A percentile compares a stretch with the other conserved stretches of the same genome.
These are phyloP conservation scores for Camelina laxa DNA, from an alignment of 345 rosid species.

Conservation along the genomic window DNA sequence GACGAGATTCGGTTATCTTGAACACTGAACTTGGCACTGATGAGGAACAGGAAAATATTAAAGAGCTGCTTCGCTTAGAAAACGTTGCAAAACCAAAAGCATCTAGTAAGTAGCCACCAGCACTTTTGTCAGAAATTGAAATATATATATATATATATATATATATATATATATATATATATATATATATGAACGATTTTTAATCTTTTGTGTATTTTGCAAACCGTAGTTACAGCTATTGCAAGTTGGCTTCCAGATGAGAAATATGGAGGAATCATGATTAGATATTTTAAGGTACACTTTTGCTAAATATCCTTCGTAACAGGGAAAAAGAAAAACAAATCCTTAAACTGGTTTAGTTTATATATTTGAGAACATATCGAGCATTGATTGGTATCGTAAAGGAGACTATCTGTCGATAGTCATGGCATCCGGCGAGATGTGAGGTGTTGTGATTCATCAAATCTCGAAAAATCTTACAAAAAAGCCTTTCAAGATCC, in stretches of 20 bases:
- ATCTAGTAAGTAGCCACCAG: slow-evolving; percentile 32
- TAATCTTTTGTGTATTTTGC: neutral
- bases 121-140: neutral
- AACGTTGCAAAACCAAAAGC: slow-evolving; percentile 15
- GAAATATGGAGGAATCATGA: neutral
- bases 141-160: too few relatives aligned
- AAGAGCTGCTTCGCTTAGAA: slow-evolving; percentile 31
- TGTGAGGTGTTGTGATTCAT: slow-evolving; percentile 71
- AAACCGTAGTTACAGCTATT: slow-evolving; percentile 41
- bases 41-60: slow-evolving; percentile 30
- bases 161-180: too few relatives aligned
- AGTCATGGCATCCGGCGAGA: slow-evolving; percentile 79
- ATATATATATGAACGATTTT: neutral
- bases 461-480: slow-evolving; percentile 68
- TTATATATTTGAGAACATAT: neutral
- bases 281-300: neutral
- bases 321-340: neutral
- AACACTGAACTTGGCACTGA: slow-evolving; percentile 42
- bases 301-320: too few relatives aligned
- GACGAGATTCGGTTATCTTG: slow-evolving; percentile 30
- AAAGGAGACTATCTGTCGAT: slow-evolving; percentile 81
- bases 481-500: slow-evolving; percentile 73
- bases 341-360: neutral
- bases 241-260: neutral
- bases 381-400: slow-evolving; percentile 72